Evolutionary conservation across 139 green algal species (phyloP), one percentile per base, ranked within the genome.

Genomic region (Micromonas pusilla): DNA sequence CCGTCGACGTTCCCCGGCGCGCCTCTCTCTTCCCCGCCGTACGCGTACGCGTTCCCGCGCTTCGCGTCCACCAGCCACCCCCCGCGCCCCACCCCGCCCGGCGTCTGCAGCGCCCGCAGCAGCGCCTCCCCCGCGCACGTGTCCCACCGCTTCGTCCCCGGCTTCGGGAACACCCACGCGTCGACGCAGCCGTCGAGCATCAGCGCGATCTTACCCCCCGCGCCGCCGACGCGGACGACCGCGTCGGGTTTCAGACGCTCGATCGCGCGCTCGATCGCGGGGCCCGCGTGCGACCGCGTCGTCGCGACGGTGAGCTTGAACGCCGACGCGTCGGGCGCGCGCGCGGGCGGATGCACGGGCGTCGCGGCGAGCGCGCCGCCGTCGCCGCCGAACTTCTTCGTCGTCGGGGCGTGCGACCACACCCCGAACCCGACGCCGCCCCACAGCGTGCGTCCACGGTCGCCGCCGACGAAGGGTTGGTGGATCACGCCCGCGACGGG

Each of bases 91-190:
- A n/a, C n/a, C n/a, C n/a, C n/a, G n/a, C n/a, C n/a, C n/a, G n/a
- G n/a, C n/a, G n/a, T n/a, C 0, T 57, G 52, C 19, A 21, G 19
- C 32, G 77, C 67, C 33, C 34, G 23, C 1, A 82, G 68, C 32
- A 82, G 67, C 31, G 77, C 77, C 36, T 82, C 77, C 6, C 77
- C 77, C 3, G 77, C 77, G 77, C 77, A 82, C 52, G 66, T 73
- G 52, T 82, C 77, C 77, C 77, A 82, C 19, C 73, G 73, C 30
- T 82, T 82, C 32, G 67, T 57, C 13, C 26, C 77, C 34, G 36
- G 62, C 13, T 57, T 67, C 52, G 73, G 52, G 1, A 82, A 26
- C 45, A 82, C 5, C 66, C 26, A 32, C 31, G n/a, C 23, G 67
- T 82, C 52, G 38, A 39, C 77, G 19, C 66, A 31, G n/a, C 77